Conservation (phyloP, 2,329 filamentous ascomycete species). For the Ascochyta pisi region DNA sequence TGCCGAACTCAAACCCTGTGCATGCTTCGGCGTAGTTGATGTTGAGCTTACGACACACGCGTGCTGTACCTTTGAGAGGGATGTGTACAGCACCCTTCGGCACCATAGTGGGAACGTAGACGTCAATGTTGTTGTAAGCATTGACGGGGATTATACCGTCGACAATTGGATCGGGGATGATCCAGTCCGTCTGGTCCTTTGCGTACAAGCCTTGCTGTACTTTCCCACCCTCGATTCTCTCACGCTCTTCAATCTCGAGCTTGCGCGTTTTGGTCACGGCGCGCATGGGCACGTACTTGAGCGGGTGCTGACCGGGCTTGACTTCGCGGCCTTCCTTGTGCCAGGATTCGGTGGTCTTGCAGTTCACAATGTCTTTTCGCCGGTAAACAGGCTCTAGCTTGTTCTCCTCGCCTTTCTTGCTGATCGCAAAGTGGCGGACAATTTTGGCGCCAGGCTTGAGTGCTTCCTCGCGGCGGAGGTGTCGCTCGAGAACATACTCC, state of each 20-base stretch:
- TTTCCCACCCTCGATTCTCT: constrained; percentile 79
- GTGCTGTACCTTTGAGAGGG: constrained; percentile 76
- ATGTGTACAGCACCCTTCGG: constrained; percentile 84
- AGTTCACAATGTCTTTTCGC: constrained; percentile 79
- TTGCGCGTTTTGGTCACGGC: constrained; percentile 88
- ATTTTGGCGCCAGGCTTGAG: constrained; percentile 71
- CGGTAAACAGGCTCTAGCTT: constrained; percentile 82
- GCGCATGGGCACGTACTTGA: constrained; percentile 89
- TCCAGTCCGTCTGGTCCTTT: constrained; percentile 88
- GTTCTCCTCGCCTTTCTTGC: constrained; percentile 71
- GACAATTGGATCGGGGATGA: constrained; percentile 85
- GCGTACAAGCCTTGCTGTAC: constrained; percentile 86
- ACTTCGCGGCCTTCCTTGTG: constrained; percentile 92
- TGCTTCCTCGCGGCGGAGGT: constrained; percentile 91
- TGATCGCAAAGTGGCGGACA: constrained; percentile 76
- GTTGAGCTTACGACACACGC: constrained; percentile 81
- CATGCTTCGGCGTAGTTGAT: constrained; percentile 95
- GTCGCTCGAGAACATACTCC: constrained; percentile 84
- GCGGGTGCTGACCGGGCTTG: constrained; percentile 70
- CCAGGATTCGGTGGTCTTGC: constrained; percentile 95
- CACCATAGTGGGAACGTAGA: constrained; percentile 93
- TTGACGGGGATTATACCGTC: constrained; percentile 93
- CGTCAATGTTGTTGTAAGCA: constrained; percentile 93
- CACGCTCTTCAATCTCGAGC: constrained; percentile 85
- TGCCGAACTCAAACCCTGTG: constrained; percentile 94